Evolutionary conservation across 2,329 filamentous ascomycete genomes (phyloP), one percentile per base, ranked within the genome.

Genomic region (Elsinoe batatas): DNA sequence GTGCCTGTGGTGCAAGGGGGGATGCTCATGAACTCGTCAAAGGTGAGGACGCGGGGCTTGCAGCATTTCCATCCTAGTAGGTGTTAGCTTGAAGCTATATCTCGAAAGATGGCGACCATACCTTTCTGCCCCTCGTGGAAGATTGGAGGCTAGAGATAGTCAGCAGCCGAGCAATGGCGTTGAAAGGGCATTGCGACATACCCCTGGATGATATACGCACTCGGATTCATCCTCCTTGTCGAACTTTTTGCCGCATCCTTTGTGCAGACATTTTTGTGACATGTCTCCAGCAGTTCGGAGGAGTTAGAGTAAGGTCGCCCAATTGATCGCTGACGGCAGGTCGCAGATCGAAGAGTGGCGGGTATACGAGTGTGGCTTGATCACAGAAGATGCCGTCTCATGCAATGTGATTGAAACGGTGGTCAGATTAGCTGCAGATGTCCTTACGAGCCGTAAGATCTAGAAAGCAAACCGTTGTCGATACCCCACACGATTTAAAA

Each of bases 91-190:
- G 15, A 35, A 12, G 8, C 1, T 5, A n/a, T 5, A 18, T 17
- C 26, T 30, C 10, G 3, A 17, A 15, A 55, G 32, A 35, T 35
- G 20, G 20, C 20, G 38, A 40, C 8, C 58, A 60, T 76, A 95
- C 91, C 93, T 83, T 98, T 97, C 74, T 96, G 91, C 59, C 93
- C 93, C 75, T 98, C 93, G 70, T 97, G 93, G 71, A 98, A 98
- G 69, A 93, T 79, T 44, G 93, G 93, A 30, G 65, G 60, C 58
- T 62, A 42, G 10, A 53, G 56, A 26, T 13, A 56, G 55, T 58
- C 33, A 58, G 44, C 18, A 12, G 13, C 2, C 11, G 35, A 30
- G 8, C n/a, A n/a, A 1, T n/a, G 35, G 15, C 10, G 32, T 12
- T 26, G 2, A 12, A 20, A 35, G 43, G 35, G 33, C 42, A 33